Conservation (phyloP, 2,329 filamentous ascomycete genomes). For the Cordyceps fumosorosea region DNA sequence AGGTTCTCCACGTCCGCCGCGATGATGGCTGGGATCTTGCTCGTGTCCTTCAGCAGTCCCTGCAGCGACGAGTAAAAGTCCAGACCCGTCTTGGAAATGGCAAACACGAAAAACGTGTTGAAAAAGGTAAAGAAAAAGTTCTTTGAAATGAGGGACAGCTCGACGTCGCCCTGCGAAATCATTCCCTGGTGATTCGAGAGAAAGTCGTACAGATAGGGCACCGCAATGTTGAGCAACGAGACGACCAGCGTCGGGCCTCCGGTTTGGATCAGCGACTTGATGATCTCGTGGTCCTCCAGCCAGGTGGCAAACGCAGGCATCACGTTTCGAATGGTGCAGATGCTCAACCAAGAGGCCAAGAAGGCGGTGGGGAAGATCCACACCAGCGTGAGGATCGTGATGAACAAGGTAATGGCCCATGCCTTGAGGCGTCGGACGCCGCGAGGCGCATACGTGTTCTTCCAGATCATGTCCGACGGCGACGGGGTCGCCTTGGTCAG, state of each 20-base stretch:
- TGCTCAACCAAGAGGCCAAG: constrained; percentile 71
- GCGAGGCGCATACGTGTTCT: constrained; percentile 79
- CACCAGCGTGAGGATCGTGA: constrained; percentile 75
- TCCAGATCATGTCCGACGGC: constrained; percentile 90
- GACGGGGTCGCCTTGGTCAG: constrained; percentile 81
- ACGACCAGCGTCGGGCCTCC: constrained; percentile 80
- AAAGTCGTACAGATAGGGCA: constrained; percentile 92
- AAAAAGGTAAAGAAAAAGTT: constrained; percentile 99
- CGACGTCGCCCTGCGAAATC: constrained; percentile 90
- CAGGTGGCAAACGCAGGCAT: constrained; percentile 63
- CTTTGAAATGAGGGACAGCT: constrained; percentile 91
- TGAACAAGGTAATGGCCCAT: constrained; percentile 78
- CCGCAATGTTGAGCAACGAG: constrained; percentile 79
- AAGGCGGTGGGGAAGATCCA: constrained; percentile 80
- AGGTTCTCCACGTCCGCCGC: constrained; percentile 69
- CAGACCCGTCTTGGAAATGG: constrained; percentile 75
- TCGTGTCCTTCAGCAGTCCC: constrained; percentile 71
- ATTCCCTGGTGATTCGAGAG: constrained; percentile 88
- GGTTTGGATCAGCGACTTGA: constrained; percentile 74
- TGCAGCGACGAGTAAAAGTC: constrained; percentile 67
- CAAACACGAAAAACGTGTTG: constrained; percentile 96
- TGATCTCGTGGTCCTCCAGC: constrained; percentile 61
- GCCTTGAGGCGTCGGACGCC: constrained; percentile 66
- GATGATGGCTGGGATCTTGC: constrained; percentile 66
- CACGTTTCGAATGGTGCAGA: constrained; percentile 70